Conservation (phyloP, 2,329 filamentous ascomycete genomes). For the Epichloe amarillans region DNA sequence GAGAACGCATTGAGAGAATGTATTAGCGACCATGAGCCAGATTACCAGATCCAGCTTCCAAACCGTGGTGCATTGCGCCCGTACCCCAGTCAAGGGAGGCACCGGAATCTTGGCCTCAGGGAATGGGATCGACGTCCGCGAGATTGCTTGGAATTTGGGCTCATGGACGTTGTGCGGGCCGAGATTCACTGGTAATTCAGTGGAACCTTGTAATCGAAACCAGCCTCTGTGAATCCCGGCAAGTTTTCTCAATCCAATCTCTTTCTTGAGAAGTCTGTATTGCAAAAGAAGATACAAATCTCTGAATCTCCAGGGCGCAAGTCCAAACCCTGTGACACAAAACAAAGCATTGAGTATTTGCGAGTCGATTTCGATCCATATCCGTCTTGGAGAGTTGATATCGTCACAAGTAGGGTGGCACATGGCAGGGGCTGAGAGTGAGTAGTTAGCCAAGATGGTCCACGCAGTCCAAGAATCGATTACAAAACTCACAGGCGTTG, state of each 20-base stretch:
- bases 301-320: slow-evolving; percentile 73
- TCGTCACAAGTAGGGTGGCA: slow-evolving; percentile 57
- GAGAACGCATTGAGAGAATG: slow-evolving; percentile 59
- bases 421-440: slow-evolving; percentile 46
- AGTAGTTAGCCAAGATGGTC: not conserved
- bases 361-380: slow-evolving; percentile 76
- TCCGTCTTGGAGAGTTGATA: slow-evolving; percentile 61
- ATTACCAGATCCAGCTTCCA: slow-evolving; percentile 75
- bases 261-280: slow-evolving; percentile 42
- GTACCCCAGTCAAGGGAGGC: slow-evolving; percentile 55
- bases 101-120: slow-evolving; percentile 51
- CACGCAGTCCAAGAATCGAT: not conserved
- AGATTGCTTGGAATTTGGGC: slow-evolving; percentile 25
- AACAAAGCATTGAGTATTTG: slow-evolving; percentile 72
- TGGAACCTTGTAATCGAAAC: slow-evolving; percentile 59
- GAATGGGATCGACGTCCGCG: slow-evolving; percentile 36
- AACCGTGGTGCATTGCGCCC: slow-evolving; percentile 49
- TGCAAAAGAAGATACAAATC: slow-evolving; percentile 62
- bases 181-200: slow-evolving; percentile 38
- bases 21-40: slow-evolving; percentile 69
- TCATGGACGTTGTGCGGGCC: slow-evolving; percentile 39
- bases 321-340: slow-evolving; percentile 74
- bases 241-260: slow-evolving; percentile 49
- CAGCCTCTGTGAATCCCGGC: slow-evolving; percentile 64
- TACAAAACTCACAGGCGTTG: slow-evolving; percentile 37